These are phyloP conservation scores for Excoecaria cochinchinensis DNA, from an alignment of 345 rosid species.

Conservation along the genomic window DNA sequence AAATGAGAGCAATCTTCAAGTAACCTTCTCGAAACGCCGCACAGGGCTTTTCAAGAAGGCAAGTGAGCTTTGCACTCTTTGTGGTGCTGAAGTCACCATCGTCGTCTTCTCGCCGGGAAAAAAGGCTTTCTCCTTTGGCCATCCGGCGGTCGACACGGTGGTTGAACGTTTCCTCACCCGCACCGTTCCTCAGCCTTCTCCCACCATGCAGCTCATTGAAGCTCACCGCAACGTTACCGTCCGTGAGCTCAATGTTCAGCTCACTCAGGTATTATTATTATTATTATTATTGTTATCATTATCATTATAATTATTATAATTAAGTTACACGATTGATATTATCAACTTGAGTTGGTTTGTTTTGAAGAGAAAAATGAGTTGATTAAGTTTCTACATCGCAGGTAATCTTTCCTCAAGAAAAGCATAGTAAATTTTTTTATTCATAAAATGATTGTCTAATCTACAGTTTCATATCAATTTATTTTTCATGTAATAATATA, in stretches of 20 bases:
- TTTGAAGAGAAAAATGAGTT: too few relatives aligned
- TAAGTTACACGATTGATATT: too few relatives aligned
- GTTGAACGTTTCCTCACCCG: slow-evolving; percentile 26
- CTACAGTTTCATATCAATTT: too few relatives aligned
- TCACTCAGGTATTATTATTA: slow-evolving; percentile 22
- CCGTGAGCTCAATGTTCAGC: slow-evolving; percentile 45
- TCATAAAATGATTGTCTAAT: too few relatives aligned
- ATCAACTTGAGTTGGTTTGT: too few relatives aligned
- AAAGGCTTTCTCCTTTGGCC: slow-evolving; percentile 30
- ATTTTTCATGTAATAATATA: too few relatives aligned
- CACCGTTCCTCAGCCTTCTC: slow-evolving; percentile 21
- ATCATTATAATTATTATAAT: neutral
- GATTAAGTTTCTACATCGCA: too few relatives aligned
- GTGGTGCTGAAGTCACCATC: slow-evolving; percentile 27
- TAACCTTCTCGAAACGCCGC: slow-evolving; percentile 27
- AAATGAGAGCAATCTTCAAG: slow-evolving; percentile 34
- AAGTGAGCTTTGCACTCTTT: slow-evolving; percentile 28
- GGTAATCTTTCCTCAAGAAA: too few relatives aligned
- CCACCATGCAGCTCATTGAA: slow-evolving; percentile 41
- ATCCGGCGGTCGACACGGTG: slow-evolving; percentile 17
- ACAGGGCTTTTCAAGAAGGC: slow-evolving; percentile 32
- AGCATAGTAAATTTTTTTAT: too few relatives aligned
- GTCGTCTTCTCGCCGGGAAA: slow-evolving; percentile 29
- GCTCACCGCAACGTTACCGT: slow-evolving; percentile 41
- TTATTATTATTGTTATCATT: neutral